Evolutionary conservation across 129 eudicot genomes (phyloP).

Genomic region (Gnaphalium uliginosum): DNA sequence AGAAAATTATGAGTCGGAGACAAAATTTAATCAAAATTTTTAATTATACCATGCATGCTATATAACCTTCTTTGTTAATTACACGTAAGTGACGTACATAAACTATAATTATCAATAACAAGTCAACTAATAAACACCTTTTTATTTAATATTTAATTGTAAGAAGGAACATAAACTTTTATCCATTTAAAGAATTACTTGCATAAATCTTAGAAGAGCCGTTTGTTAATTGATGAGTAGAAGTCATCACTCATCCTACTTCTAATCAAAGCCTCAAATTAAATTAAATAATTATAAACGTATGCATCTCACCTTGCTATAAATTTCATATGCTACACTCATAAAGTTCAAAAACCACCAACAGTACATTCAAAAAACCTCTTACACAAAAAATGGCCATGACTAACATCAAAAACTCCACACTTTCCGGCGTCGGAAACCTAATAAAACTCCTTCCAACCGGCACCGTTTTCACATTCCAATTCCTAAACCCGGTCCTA

Average conservation of each 20-base stretch:
- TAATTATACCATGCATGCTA: too few relatives aligned
- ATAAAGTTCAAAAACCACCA: neutral
- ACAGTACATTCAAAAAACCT: neutral
- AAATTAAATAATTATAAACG: too few relatives aligned
- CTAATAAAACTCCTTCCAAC: conserved; percentile 84
- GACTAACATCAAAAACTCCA: conserved; percentile 35
- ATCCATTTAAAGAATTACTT: conserved; percentile 1
- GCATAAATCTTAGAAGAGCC: conserved; percentile 27
- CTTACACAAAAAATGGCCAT: neutral
- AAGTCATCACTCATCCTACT: conserved; percentile 22
- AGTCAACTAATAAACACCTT: conserved; percentile 1
- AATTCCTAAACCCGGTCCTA: conserved; percentile 60
- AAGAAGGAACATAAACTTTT: neutral
- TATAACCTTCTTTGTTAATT: too few relatives aligned
- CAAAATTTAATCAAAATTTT: too few relatives aligned
- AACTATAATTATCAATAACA: neutral
- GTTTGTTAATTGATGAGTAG: conserved; percentile 35
- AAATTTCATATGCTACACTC: neutral
- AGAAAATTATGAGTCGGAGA: too few relatives aligned
- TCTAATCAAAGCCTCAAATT: conserved; percentile 27
- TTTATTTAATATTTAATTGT: neutral
- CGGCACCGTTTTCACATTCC: conserved; percentile 76
- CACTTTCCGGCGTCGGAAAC: conserved; percentile 58
- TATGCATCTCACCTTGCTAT: neutral
- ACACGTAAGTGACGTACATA: too few relatives aligned